Evolutionary conservation across 495 filamentous ascomycete genomes (phyloP).

Genomic region (Talaromyces liani): DNA sequence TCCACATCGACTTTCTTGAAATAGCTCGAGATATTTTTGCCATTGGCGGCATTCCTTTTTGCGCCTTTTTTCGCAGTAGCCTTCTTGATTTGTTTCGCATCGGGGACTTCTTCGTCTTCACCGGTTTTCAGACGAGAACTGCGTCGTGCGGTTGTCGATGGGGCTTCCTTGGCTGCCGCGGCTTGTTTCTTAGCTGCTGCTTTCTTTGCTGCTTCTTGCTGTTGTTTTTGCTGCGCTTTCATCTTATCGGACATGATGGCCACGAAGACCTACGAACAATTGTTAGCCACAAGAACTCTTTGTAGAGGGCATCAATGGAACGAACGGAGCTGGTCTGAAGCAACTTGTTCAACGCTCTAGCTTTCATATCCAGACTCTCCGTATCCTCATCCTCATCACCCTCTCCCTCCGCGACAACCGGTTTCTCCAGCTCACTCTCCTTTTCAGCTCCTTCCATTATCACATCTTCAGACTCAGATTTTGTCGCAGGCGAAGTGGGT

Average conservation of each 20-base stretch:
- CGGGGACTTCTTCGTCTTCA: conserved; percentile 22
- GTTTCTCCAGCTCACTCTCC: neutral
- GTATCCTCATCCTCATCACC: conserved; percentile 21
- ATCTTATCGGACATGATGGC: conserved; percentile 56
- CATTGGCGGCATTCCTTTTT: conserved; percentile 22
- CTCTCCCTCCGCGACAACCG: neutral
- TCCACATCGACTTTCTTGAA: conserved; percentile 52
- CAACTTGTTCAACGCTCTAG: conserved; percentile 36
- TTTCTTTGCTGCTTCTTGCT: conserved; percentile 47
- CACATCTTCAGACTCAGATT: conserved; percentile 14
- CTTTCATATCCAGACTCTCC: conserved; percentile 33
- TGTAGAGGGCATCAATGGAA: neutral
- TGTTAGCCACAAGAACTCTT: neutral
- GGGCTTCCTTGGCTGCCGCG: conserved; percentile 16
- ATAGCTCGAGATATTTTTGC: conserved; percentile 46
- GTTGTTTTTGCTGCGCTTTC: conserved; percentile 34
- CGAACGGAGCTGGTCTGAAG: conserved; percentile 45
- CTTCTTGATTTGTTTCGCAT: conserved; percentile 9
- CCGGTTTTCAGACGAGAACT: conserved; percentile 24
- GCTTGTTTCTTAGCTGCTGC: conserved; percentile 38
- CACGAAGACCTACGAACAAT: conserved; percentile 30
- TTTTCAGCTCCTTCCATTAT: conserved; percentile 12
- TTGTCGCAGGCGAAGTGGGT: conserved; percentile 34
- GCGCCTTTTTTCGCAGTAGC: conserved; percentile 8
- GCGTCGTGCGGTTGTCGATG: conserved; percentile 16